phyloP scores from a whole-genome alignment of 768 basidiomycete species.

The Infundibulicybe gibba region DNA sequence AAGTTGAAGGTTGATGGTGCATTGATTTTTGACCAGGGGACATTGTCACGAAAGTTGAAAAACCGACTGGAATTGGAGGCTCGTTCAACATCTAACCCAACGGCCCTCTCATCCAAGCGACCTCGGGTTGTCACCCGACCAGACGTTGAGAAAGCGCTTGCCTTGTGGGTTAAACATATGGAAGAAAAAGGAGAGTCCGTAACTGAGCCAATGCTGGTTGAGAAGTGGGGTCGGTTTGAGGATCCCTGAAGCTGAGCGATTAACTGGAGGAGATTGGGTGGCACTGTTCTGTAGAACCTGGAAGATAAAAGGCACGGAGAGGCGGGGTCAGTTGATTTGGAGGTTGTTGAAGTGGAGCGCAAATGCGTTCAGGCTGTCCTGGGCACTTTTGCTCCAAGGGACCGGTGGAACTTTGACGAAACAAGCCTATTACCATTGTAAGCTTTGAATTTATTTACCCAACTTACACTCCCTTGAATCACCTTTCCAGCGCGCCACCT shows the following conservation, averaged over 20 bases:
- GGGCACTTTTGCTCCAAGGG: conserved; percentile 13
- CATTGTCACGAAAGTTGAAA: conserved; percentile 17
- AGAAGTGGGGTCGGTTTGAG: conserved; percentile 19
- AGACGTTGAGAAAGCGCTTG: conserved; percentile 27
- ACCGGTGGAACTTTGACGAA: conserved; percentile 18
- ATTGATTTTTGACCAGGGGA: conserved; percentile 19
- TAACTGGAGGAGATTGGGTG: conserved; percentile 18
- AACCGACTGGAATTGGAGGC: conserved; percentile 5
- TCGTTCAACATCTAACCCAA: conserved; percentile 11
- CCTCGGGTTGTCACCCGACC: conserved; percentile 25
- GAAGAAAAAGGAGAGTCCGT: conserved; percentile 19
- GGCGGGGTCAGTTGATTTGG: too few relatives aligned
- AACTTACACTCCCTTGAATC: too few relatives aligned
- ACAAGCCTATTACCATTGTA: not conserved
- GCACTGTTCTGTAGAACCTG: conserved; percentile 14
- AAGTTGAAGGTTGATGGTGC: conserved; percentile 8
- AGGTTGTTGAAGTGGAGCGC: not conserved
- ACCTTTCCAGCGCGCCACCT: conserved; percentile 14
- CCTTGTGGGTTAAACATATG: conserved; percentile 25
- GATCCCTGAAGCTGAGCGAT: conserved; percentile 21
- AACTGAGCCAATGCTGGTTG: conserved; percentile 21
- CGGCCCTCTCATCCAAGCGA: conserved; percentile 22
- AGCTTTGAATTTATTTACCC: too few relatives aligned
- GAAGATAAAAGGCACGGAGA: not conserved
- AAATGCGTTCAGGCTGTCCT: conserved; percentile 11